Conservation (phyloP, 805 yeast species). For the Metschnikowia cubensis region DNA sequence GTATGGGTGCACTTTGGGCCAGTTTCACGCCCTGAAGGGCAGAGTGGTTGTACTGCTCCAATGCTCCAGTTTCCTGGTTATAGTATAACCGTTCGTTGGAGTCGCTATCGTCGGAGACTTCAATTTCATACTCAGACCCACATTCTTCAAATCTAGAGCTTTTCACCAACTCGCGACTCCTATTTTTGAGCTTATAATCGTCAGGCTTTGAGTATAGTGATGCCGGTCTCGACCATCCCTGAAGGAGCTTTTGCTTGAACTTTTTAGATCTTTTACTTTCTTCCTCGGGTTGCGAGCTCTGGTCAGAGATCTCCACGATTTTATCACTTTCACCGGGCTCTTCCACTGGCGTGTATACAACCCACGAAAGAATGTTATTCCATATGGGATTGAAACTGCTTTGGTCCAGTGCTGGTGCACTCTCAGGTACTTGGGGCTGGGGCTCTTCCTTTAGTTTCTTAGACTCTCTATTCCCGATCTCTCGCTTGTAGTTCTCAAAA, state of each 20-base stretch:
- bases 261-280: not conserved
- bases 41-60: conserved; percentile 20
- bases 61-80: conserved; percentile 31
- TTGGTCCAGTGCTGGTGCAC: not conserved
- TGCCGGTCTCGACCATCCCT: conserved; percentile 2
- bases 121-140: conserved; percentile 27
- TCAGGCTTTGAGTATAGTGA: not conserved
- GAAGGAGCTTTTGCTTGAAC: not conserved
- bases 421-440: not conserved
- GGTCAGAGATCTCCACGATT: conserved; percentile 15
- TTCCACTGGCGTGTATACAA: conserved; percentile 21
- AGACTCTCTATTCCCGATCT: conserved; percentile 1
- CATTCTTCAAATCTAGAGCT: not conserved
- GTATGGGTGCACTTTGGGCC: conserved; percentile 7
- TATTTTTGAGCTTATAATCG: not conserved
- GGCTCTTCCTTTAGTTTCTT: not conserved
- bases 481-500: conserved; percentile 7
- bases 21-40: not conserved
- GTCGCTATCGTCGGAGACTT: conserved; percentile 23
- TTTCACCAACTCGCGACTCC: not conserved
- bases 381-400: conserved; percentile 31
- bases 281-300: not conserved
- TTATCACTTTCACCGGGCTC: conserved; percentile 3
- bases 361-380: conserved; percentile 36
- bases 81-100: conserved; percentile 25